A percentile compares a stretch with the other conserved stretches of the same genome.
phyloP scores from a whole-genome alignment of 768 basidiomycete species.

The Lepiota brunneoincarnata region DNA sequence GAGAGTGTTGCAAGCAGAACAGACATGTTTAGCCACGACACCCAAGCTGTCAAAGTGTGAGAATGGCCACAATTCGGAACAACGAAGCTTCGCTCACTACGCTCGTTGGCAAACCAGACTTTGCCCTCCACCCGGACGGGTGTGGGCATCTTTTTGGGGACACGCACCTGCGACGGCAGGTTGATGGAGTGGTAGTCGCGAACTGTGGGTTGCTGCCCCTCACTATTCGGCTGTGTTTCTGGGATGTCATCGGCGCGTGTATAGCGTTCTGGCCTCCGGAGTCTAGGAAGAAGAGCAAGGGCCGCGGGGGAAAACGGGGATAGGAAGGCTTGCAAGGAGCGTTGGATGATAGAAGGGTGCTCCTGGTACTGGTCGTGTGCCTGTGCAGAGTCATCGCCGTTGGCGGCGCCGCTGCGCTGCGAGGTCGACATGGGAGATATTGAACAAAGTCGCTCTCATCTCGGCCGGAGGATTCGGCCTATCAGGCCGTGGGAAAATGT shows the following conservation, averaged over 20 bases:
- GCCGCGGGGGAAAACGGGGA: slow-evolving; percentile 71
- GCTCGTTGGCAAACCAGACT: slow-evolving; percentile 97
- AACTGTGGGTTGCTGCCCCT: slow-evolving; percentile 57
- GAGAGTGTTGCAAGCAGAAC: slow-evolving; percentile 83
- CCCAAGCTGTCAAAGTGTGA: slow-evolving; percentile 61
- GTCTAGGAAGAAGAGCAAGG: slow-evolving; percentile 42
- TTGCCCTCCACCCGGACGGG: slow-evolving; percentile 89
- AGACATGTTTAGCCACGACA: slow-evolving; percentile 87
- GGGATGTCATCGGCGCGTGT: slow-evolving; percentile 75
- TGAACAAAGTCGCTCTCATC: neutral
- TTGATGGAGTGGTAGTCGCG: slow-evolving; percentile 78
- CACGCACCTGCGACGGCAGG: slow-evolving; percentile 60
- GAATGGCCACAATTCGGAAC: neutral
- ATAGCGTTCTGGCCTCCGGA: slow-evolving; percentile 47
- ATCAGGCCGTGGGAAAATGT: slow-evolving; percentile 17
- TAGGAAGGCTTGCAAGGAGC: slow-evolving; percentile 57
- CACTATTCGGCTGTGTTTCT: slow-evolving; percentile 44
- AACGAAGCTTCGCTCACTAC: slow-evolving; percentile 52
- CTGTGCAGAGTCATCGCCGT: slow-evolving; percentile 9
- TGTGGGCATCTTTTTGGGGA: slow-evolving; percentile 81
- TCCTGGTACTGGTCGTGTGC: slow-evolving; percentile 1
- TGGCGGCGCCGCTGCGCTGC: neutral
- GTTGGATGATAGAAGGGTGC: slow-evolving; percentile 39
- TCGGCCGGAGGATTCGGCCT: neutral
- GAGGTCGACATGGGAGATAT: neutral